Conservation (phyloP, 2,329 filamentous ascomycete genomes). For the Arthrobotrys musiformis region DNA sequence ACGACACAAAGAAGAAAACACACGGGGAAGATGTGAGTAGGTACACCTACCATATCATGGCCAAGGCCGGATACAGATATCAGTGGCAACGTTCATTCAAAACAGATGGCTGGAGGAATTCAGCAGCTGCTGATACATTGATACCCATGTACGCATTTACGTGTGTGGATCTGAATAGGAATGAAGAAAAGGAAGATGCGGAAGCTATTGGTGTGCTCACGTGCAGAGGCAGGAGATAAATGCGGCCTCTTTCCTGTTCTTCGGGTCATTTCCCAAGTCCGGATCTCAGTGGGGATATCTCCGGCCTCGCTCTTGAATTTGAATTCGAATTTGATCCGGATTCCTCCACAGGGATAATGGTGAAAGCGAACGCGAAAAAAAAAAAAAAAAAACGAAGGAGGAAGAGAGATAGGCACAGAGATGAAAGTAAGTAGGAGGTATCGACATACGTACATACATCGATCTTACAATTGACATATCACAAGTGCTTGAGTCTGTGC, state of each 20-base stretch:
- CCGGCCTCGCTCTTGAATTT: neutral
- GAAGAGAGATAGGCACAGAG: no score
- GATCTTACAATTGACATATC: no score
- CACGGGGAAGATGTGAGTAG: neutral
- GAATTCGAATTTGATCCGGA: neutral
- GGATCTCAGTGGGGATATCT: neutral
- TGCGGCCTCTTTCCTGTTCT: conserved; percentile 1
- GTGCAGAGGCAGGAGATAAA: conserved; percentile 13
- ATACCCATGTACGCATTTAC: neutral
- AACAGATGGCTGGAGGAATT: conserved; percentile 22
- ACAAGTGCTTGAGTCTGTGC: no score
- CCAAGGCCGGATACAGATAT: conserved; percentile 18
- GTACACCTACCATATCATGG: conserved; percentile 6
- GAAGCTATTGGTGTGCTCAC: conserved; percentile 9
- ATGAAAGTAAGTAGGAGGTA: no score
- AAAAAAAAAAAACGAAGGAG: no score
- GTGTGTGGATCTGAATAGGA: conserved; percentile 9
- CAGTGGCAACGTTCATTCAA: conserved; percentile 11
- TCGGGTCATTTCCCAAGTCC: conserved; percentile 30
- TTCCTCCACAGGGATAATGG: neutral
- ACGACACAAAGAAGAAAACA: conserved; percentile 19
- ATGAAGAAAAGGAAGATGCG: conserved; percentile 13
- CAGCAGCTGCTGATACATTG: conserved; percentile 8
- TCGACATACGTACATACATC: no score
- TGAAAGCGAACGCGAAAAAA: no score